These are phyloP conservation scores for Dioszegia hungarica DNA, from an alignment of 768 basidiomycete genomes.

Conservation along the genomic window DNA sequence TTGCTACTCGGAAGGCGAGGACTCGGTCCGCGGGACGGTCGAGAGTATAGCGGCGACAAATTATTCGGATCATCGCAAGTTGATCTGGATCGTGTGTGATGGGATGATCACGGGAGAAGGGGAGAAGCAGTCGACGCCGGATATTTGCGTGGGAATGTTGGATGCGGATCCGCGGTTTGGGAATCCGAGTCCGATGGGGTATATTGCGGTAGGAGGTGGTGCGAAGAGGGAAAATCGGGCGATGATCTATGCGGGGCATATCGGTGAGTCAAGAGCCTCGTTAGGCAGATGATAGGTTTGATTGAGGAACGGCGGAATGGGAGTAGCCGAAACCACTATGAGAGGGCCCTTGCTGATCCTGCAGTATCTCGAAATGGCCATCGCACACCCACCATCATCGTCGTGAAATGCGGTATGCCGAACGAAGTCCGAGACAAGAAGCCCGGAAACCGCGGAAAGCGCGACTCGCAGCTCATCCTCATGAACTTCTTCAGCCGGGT, in stretches of 20 bases:
- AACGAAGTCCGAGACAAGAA: conserved; percentile 82
- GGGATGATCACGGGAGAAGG: conserved; percentile 98
- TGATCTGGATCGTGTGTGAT: conserved; percentile 90
- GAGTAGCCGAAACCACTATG: neutral
- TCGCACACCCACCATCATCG: conserved; percentile 84
- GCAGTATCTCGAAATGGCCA: conserved; percentile 55
- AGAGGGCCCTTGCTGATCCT: neutral
- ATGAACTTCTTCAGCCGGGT: conserved; percentile 99
- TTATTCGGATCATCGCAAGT: conserved; percentile 86
- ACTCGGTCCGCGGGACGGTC: conserved; percentile 80
- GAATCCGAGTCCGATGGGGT: conserved; percentile 90
- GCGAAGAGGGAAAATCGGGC: conserved; percentile 86
- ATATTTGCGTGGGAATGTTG: conserved; percentile 85
- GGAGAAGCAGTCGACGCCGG: conserved; percentile 91
- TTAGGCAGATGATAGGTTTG: neutral
- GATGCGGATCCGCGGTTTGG: conserved; percentile 95
- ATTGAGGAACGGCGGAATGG: neutral
- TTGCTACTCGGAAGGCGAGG: conserved; percentile 95
- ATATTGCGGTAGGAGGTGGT: conserved; percentile 83
- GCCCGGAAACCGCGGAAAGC: conserved; percentile 95
- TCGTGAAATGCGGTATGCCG: conserved; percentile 96
- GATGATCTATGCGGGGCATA: conserved; percentile 99
- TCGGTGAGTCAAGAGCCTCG: conserved; percentile 60
- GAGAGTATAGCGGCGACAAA: conserved; percentile 87
- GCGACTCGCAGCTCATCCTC: conserved; percentile 94